A percentile compares a stretch with the other conserved stretches of the same genome.
These are phyloP conservation scores for Naganishia liquefaciens DNA, from an alignment of 1,284 basidiomycete species.

Conservation along the genomic window DNA sequence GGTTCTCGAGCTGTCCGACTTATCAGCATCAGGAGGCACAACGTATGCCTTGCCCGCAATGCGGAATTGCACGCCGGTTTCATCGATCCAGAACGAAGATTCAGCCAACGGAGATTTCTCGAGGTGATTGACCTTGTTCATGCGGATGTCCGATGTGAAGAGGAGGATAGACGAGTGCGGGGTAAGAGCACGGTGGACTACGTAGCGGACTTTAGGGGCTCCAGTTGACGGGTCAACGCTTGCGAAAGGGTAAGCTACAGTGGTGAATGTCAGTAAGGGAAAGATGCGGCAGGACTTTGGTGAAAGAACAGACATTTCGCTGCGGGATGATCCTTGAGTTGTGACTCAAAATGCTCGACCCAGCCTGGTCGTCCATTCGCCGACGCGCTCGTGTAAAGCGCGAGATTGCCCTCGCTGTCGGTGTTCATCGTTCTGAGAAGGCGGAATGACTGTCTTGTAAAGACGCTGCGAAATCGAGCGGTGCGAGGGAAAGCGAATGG, in stretches of 20 bases:
- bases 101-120: slow-evolving; percentile 40
- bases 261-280: not conserved
- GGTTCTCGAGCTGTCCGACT: slow-evolving; percentile 3
- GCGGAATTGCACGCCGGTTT: slow-evolving; percentile 47
- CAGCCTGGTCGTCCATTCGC: slow-evolving; percentile 38
- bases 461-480: not conserved
- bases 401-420: slow-evolving; percentile 12
- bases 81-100: slow-evolving; percentile 49
- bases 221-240: slow-evolving; percentile 10
- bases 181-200: slow-evolving; percentile 48
- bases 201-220: slow-evolving; percentile 45
- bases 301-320: slow-evolving; percentile 37
- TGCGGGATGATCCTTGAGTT: slow-evolving; percentile 43
- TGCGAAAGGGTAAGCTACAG: slow-evolving; percentile 25
- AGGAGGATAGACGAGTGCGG: slow-evolving; percentile 43
- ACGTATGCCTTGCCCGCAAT: slow-evolving; percentile 45
- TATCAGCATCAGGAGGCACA: slow-evolving; percentile 37
- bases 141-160: slow-evolving; percentile 50
- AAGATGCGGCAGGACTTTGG: too few species aligned
- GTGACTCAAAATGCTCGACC: slow-evolving; percentile 41
- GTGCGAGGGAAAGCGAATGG: not conserved
- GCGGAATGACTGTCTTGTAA: not conserved
- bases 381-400: slow-evolving; percentile 6
- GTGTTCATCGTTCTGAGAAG: slow-evolving; percentile 6
- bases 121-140: slow-evolving; percentile 49